These are phyloP conservation scores for Lachnellula hyalina DNA, from an alignment of 2,329 filamentous ascomycete genomes.

Conservation along the genomic window DNA sequence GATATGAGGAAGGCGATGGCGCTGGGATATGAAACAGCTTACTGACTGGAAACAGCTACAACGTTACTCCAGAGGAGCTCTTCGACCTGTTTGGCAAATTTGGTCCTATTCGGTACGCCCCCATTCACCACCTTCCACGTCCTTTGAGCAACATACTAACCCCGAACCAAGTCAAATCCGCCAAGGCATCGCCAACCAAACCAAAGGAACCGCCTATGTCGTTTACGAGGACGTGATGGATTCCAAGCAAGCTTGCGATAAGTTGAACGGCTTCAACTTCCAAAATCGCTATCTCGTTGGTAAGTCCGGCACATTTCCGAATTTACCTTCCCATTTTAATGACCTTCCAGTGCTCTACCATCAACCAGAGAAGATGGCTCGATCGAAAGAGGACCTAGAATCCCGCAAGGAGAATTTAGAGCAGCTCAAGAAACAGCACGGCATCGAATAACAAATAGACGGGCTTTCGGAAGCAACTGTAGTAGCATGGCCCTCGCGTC, in stretches of 20 bases:
- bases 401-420: slow-evolving; percentile 95
- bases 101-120: slow-evolving; percentile 78
- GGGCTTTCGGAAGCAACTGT: slow-evolving; percentile 49
- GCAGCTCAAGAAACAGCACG: slow-evolving; percentile 94
- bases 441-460: slow-evolving; percentile 92
- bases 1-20: slow-evolving; percentile 34
- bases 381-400: slow-evolving; percentile 89
- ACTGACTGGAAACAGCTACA: slow-evolving; percentile 63
- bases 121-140: background rate
- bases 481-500: slow-evolving; percentile 9
- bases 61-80: slow-evolving; percentile 95
- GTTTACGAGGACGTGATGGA: slow-evolving; percentile 99
- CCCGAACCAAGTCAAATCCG: slow-evolving; percentile 76
- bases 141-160: slow-evolving; percentile 6
- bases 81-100: slow-evolving; percentile 99
- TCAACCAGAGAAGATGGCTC: slow-evolving; percentile 73
- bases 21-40: slow-evolving; percentile 52
- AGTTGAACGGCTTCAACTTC: slow-evolving; percentile 99
- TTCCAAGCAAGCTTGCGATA: slow-evolving; percentile 98
- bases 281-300: slow-evolving; percentile 98
- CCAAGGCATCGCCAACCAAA: slow-evolving; percentile 94
- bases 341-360: slow-evolving; percentile 59
- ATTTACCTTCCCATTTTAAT: slow-evolving; percentile 10
- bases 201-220: slow-evolving; percentile 97
- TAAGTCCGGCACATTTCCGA: slow-evolving; percentile 44